Evolutionary conservation across 1,284 basidiomycete genomes (phyloP), one percentile per base, ranked within the genome.

Genomic region (Ganoderma sp.): DNA sequence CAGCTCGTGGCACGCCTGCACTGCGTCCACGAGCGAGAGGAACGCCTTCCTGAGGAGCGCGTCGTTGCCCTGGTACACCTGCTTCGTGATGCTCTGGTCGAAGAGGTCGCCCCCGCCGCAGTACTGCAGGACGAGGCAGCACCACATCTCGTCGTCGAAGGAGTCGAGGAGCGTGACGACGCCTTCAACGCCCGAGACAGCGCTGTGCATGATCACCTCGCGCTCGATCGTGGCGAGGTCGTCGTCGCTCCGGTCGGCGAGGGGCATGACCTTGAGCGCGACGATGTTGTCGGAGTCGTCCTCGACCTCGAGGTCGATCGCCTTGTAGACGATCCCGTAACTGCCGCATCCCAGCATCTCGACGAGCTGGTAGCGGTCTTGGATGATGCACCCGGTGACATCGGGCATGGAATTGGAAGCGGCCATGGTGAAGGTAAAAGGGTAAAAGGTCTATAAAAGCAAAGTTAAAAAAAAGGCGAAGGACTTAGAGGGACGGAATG

Each of bases 31-130:
- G 74, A 92, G 85, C 76, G 89, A 87, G 64, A 87, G 73, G 77
- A 88, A 88, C 58, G 86, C 84, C 42, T 74, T 75, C 66, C 82
- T 84, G 74, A 88, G 83, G 67, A 86, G 78, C 48, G 77, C 78
- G 74, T 88, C 84, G 75, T 86, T 79, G 59, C 83, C 81, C 68
- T 83, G 78, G 78, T 88, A 91, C 6, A 69, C 39, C 45, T 79
- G 76, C 67, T 84, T 83, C 5, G 80, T 79, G 68, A 84, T 86
- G 78, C 91, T 88, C 80, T 87, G 86, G 25, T 82, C 80, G 77
- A 88, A 89, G 66, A 92, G 80, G 76, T 91, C 89, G 62, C 89
- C 88, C 66, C 88, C 86, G 42, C 84, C 80, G 78, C 85, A 87
- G 76, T 85, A 88, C 76, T 91, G 87, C 75, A 90, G 81, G 67